A percentile compares a stretch with the other conserved stretches of the same genome.
These are phyloP conservation scores for Beauveria pseudobassiana DNA, from an alignment of 2,329 filamentous ascomycete genomes.

Conservation along the genomic window DNA sequence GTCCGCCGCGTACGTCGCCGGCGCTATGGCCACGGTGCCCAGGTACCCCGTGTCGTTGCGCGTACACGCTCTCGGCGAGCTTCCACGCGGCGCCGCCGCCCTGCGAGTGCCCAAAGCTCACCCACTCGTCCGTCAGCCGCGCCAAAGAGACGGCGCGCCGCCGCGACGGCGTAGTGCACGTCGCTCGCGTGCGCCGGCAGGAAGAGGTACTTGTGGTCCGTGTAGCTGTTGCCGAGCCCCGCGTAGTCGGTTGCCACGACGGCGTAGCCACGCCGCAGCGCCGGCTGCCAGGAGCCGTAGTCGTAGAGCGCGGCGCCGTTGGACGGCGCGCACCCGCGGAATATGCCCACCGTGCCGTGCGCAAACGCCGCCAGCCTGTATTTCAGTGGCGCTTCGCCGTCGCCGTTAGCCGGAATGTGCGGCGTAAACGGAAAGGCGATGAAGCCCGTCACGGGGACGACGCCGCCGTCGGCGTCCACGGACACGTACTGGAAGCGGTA, in stretches of 20 bases:
- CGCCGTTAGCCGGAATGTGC: neutral
- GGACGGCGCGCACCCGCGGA: conserved; percentile 14
- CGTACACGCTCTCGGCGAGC: conserved; percentile 13
- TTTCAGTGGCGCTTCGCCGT: neutral
- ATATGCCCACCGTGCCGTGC: conserved; percentile 15
- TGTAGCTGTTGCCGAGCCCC: conserved; percentile 17
- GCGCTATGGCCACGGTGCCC: conserved; percentile 14
- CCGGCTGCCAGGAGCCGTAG: conserved; percentile 12
- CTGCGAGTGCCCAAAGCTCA: conserved; percentile 15
- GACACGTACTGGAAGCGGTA: conserved; percentile 17
- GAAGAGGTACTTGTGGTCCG: conserved; percentile 13
- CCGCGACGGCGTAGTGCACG: conserved; percentile 13
- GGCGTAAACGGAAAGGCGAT: conserved; percentile 10
- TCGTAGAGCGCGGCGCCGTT: conserved; percentile 12
- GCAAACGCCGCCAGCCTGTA: conserved; percentile 12
- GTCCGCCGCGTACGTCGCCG: conserved; percentile 10
- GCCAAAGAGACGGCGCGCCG: conserved; percentile 11
- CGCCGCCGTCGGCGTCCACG: conserved; percentile 9
- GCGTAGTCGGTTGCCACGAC: conserved; percentile 19
- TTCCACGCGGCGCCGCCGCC: conserved; percentile 17
- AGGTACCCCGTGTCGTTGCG: conserved; percentile 7
- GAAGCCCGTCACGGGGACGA: conserved; percentile 14
- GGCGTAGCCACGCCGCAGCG: conserved; percentile 12
- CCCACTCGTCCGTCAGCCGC: conserved; percentile 12
- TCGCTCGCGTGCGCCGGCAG: conserved; percentile 13